A percentile compares a stretch with the other conserved stretches of the same genome.
Evolutionary conservation across 139 green algal genomes (phyloP).

Genomic region (Pedinophyceae sp.): DNA sequence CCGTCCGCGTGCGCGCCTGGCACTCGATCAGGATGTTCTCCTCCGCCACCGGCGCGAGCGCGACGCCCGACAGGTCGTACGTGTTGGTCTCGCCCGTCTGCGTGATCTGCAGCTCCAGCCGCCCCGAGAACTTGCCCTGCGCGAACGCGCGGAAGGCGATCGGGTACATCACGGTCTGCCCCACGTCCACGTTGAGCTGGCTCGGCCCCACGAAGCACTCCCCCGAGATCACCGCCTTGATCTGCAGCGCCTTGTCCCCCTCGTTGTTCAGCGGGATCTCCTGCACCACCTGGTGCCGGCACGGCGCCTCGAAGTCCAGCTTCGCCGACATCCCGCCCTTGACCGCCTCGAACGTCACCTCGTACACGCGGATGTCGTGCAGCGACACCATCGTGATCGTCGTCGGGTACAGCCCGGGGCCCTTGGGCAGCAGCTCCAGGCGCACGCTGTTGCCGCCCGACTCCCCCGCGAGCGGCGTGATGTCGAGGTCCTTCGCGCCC

Average conservation of each 20-base stretch:
- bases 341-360: slow-evolving; percentile 33
- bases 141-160: slow-evolving; percentile 35
- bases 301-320: slow-evolving; percentile 38
- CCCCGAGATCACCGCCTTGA: slow-evolving; percentile 17
- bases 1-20: background rate
- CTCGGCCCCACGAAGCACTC: slow-evolving; percentile 26
- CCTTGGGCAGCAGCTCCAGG: slow-evolving; percentile 27
- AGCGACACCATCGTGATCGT: slow-evolving; percentile 32
- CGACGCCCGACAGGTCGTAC: slow-evolving; percentile 36
- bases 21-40: slow-evolving; percentile 41
- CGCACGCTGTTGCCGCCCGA: slow-evolving; percentile 16
- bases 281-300: slow-evolving; percentile 26
- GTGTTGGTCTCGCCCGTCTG: slow-evolving; percentile 31
- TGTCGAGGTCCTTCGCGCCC: background rate
- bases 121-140: slow-evolving; percentile 29
- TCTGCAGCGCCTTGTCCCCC: slow-evolving; percentile 18
- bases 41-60: slow-evolving; percentile 41
- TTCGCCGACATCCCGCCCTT: slow-evolving; percentile 24
- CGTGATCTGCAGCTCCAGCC: slow-evolving; percentile 38
- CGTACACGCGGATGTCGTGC: slow-evolving; percentile 43
- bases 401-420: slow-evolving; percentile 41
- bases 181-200: slow-evolving; percentile 32
- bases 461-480: background rate
- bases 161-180: slow-evolving; percentile 24
- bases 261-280: slow-evolving; percentile 53